Evolutionary conservation across 1,284 basidiomycete species (phyloP), one percentile per base, ranked within the genome.

Genomic region (Mycena sp.): DNA sequence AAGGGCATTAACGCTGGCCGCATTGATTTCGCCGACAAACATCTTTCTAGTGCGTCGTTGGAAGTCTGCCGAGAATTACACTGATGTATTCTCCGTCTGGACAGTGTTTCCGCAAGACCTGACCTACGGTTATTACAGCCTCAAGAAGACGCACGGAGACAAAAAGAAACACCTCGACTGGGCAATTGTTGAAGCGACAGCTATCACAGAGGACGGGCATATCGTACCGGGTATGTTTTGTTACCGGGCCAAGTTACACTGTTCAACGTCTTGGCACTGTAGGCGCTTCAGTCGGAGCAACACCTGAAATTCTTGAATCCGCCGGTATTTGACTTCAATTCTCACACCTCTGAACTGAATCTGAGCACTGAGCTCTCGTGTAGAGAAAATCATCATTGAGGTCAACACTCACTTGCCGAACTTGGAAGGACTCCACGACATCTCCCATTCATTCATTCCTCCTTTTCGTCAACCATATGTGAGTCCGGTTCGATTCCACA

Each of bases 131-230:
- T 85, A 80, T 70, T 84, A 84, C 70, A 79, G 71, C 30, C 74
- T 81, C 17, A 69, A 73, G 28, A 81, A 82, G 70, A 79, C 70
- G 30, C 80, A 79, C 64, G 82, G 82, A 1, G 78, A 82, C 62
- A 80, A 80, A 0, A 72, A 68, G 30, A 81, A 81, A 58, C 81
- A 78, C 1, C 77, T 85, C 32, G 78, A 85, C 70, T 85, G 81
- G 81, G 84, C 83, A 0, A 81, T 85, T 55, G 80, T 84, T 11
- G 83, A 85, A 66, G 84, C 83, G 14, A 85, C 83, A 7, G 83
- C 81, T 6, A 81, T 85, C 44, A 81, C 80, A 3, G 81, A 83
- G 59, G 83, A 85, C 26, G 84, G 83, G 0, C 72, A 73, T 62
- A 84, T 85, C 67, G 80, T 85, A 0, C 83, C 83, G 10, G 81